Evolutionary conservation across 345 rosid species (phyloP).

Genomic region (Rhodamnia rubescens): DNA sequence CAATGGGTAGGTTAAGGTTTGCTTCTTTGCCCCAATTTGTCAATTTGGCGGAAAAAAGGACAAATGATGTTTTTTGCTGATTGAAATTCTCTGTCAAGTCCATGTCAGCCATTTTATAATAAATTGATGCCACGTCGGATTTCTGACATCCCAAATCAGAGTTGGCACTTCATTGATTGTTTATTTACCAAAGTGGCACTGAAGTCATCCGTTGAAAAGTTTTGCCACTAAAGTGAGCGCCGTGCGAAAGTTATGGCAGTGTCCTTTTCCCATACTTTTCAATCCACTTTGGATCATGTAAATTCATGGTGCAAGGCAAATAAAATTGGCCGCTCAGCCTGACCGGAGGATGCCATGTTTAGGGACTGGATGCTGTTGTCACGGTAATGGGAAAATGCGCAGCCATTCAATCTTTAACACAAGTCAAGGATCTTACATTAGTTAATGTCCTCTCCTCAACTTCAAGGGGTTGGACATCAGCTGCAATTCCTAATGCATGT

Average conservation of each 20-base stretch:
- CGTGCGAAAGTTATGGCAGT: neutral
- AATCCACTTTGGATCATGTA: neutral
- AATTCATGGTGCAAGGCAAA: neutral
- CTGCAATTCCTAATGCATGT: constrained; percentile 56
- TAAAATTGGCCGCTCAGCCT: neutral
- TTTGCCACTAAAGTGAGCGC: neutral
- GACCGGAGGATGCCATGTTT: neutral
- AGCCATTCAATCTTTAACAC: neutral
- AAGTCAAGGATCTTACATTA: constrained; percentile 42
- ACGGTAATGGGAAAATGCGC: neutral
- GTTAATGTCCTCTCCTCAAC: constrained; percentile 44
- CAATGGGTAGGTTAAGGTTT: neutral
- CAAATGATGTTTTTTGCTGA: neutral
- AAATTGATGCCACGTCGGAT: neutral
- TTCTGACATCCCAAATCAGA: neutral
- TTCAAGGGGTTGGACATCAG: constrained; percentile 60
- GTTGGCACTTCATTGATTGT: neutral
- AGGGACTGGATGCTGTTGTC: neutral
- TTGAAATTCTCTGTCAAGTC: neutral
- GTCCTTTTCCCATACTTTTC: neutral
- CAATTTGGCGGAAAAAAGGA: neutral
- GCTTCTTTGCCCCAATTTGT: neutral
- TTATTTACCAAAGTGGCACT: neutral
- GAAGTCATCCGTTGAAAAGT: neutral
- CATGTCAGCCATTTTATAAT: neutral